Evolutionary conservation across 1,139 yeast species (phyloP), one percentile per base, ranked within the genome.

Genomic region (Wickerhamiella infanticola): DNA sequence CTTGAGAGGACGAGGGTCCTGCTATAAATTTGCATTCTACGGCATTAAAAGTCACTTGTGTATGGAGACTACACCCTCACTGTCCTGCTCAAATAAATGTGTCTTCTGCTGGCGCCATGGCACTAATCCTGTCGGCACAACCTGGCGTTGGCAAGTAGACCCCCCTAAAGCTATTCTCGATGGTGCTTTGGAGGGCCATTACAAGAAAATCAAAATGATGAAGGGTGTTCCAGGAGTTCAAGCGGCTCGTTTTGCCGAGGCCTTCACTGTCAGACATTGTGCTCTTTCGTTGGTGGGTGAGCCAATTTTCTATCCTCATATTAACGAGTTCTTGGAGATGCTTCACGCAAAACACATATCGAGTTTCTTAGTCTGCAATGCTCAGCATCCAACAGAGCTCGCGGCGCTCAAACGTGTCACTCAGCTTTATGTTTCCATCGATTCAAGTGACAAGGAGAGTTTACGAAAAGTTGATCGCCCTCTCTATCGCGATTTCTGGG

Each of bases 101-200:
- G 96, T 86, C 3, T 86, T 86, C 60, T 86, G 97, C 65, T 86
- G 97, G 97, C 74, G 97, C 60, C 96, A 88, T 60, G 96, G 96
- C 43, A 86, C 96, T 3, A 88, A 86, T 57, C 97, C 97, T 0
- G 96, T 88, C 1, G 95, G 95, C 27, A 86, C 94, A 41, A 81
- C 81, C 55, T 86, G 96, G 96, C 72, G 96, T 58, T 86, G 96
- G 96, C 90, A 84, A 57, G 81, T 85, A 26, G 95, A 86, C 62
- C 79, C 81, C 24, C 95, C 96, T 0, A 90, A 83, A 56, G 78
- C 70, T 50, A 84, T 86, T 45, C 62, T 86, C 51, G 76, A 81
- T 45, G 95, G 95, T 35, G 96, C 95, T 1, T 65, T 86, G 45
- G 77, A 74, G 54, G 95, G 95, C 3, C 96, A 86, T 61, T 86